These are phyloP conservation scores for Candida frijolesensis DNA, from an alignment of 1,139 yeast species.

Conservation along the genomic window DNA sequence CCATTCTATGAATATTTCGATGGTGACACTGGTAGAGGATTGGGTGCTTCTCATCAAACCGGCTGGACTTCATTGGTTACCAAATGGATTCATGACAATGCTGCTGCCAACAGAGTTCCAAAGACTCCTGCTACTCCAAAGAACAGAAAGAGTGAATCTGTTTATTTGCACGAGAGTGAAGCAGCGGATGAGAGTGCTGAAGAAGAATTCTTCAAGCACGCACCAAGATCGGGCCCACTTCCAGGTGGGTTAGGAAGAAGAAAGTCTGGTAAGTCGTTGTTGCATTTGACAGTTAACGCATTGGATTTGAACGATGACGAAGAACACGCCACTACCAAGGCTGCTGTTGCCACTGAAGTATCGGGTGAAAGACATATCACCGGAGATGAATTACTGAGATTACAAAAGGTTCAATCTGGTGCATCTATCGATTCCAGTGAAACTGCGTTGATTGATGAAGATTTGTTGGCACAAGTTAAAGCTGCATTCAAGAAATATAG, in stretches of 20 bases:
- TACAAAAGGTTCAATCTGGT: constrained; percentile 37
- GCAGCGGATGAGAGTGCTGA: constrained; percentile 32
- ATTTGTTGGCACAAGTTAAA: constrained; percentile 52
- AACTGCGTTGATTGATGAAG: constrained; percentile 30
- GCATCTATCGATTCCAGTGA: constrained; percentile 33
- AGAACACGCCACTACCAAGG: constrained; percentile 23
- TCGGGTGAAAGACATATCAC: constrained; percentile 18
- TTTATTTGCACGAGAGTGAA: constrained; percentile 25
- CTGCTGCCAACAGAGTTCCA: constrained; percentile 61
- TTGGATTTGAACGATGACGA: constrained; percentile 71
- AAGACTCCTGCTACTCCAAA: constrained; percentile 53
- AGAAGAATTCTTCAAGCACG: constrained; percentile 35
- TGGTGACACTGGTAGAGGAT: constrained; percentile 93
- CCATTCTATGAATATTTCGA: constrained; percentile 91
- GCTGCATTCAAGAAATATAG: constrained; percentile 54
- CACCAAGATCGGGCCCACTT: constrained; percentile 54
- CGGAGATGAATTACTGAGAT: constrained; percentile 26
- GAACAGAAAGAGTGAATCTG: constrained; percentile 28
- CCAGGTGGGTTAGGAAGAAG: constrained; percentile 62
- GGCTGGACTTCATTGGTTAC: constrained; percentile 98
- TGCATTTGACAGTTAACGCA: constrained; percentile 66
- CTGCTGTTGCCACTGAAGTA: constrained; percentile 20
- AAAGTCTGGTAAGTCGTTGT: constrained; percentile 69
- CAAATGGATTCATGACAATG: constrained; percentile 91
- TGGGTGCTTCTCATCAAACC: constrained; percentile 94